Evolutionary conservation across 2,329 filamentous ascomycete species (phyloP), one percentile per base, ranked within the genome.

Genomic region (Verticillium longisporum): DNA sequence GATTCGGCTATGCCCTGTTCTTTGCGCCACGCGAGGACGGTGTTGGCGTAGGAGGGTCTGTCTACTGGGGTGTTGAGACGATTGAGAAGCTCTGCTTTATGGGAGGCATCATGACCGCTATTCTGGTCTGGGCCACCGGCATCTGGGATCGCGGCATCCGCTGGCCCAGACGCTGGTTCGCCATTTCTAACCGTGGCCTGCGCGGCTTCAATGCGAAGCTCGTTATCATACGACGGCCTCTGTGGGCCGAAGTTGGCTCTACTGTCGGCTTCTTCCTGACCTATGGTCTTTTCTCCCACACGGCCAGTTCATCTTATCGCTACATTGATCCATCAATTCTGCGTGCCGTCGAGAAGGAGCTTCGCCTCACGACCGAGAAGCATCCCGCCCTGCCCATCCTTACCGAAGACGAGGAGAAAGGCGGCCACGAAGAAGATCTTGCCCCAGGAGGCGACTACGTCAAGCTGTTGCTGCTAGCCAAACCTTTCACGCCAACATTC

Each of bases 1-100:
- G 89, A 69, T 98, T 97, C 76, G 87, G 87, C 66, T 97, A 97
- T 75, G 89, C 91, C 11, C 84, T 98, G 57, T 98, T 96, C 80
- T 84, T 98, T 66, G 90, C 92, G n/a, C 93, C 93, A n/a, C 87
- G 94, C 66, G 94, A 97, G 74, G 94, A 98, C 79, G 94, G 94
- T 66, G 87, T 85, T 66, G 94, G 94, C 41, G 87, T 97, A 6
- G 95, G 95, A 59, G 94, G 95, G 36, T 94, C 89, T 14, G 92
- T 97, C 59, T 99, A 99, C 81, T 98, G 94, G 94, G 88, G 96
- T 33, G 85, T 98, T 3, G 94, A 98, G 70, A 91, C 90, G 72
- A 85, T 85, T 7, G 91, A 98, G 77, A 96, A 95, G 74, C 86
- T 99, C 59, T 94, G 91, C 69, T 89, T 97, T 71, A 90, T 96